phyloP scores from a whole-genome alignment of 768 basidiomycete genomes.

The Hericium alpestre region DNA sequence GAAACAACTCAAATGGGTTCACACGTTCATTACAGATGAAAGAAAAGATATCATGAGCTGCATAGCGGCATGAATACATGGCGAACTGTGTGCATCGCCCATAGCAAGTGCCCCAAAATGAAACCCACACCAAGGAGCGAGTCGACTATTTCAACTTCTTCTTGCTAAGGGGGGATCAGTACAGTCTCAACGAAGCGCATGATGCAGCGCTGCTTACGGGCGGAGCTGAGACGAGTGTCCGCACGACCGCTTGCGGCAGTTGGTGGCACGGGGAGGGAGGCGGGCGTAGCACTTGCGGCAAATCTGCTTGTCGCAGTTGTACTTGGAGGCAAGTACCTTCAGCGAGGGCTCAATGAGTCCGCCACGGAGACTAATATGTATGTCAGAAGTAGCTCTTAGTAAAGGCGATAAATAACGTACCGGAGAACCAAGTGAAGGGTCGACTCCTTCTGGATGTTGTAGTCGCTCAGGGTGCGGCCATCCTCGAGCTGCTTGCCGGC shows the following conservation, averaged over 20 bases:
- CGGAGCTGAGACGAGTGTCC: conserved; percentile 87
- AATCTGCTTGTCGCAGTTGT: conserved; percentile 99
- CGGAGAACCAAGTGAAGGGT: conserved; percentile 96
- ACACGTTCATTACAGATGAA: background rate
- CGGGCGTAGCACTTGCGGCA: conserved; percentile 99
- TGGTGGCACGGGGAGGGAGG: conserved; percentile 97
- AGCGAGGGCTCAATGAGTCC: conserved; percentile 99
- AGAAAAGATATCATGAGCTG: background rate
- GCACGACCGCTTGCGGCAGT: conserved; percentile 94
- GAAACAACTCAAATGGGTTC: background rate
- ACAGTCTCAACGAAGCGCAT: conserved; percentile 1
- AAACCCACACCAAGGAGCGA: conserved; percentile 5
- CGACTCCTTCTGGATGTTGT: conserved; percentile 98
- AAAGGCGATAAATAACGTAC: conserved; percentile 30
- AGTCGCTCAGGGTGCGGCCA: conserved; percentile 90
- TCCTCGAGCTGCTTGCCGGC: conserved; percentile 99
- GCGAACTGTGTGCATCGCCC: background rate
- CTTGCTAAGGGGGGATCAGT: conserved; percentile 44
- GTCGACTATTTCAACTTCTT: conserved; percentile 86
- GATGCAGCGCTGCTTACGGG: conserved; percentile 46
- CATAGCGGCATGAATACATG: conserved; percentile 6
- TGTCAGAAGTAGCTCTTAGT: conserved; percentile 1
- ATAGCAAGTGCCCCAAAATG: background rate
- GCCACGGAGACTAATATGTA: conserved; percentile 68
- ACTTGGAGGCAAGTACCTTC: conserved; percentile 93